Percentiles rank a stretch among this genome's conserved stretches.
Conservation (phyloP, 208 protist genomes). For the Crithidia sp. region DNA sequence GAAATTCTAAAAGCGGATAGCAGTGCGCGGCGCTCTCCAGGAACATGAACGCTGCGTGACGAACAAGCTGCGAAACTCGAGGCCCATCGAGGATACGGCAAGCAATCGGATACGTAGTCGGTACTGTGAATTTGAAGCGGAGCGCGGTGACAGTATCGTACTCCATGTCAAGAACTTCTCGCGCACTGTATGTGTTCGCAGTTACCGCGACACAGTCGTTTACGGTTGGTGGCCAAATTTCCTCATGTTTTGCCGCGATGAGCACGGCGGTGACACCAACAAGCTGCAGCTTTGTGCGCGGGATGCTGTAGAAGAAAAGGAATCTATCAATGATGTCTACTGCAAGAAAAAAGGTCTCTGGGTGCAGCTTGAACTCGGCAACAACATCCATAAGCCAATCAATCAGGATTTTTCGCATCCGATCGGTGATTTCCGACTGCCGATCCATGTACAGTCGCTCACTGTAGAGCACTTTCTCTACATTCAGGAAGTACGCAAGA, state of each 20-base stretch:
- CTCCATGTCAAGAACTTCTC: slow-evolving; percentile 85
- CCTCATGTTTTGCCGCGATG: slow-evolving; percentile 92
- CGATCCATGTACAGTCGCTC: slow-evolving; percentile 62
- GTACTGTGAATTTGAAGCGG: slow-evolving; percentile 79
- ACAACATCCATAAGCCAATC: slow-evolving; percentile 98
- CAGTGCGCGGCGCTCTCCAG: slow-evolving; percentile 73
- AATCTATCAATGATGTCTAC: slow-evolving; percentile 97
- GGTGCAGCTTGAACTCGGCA: slow-evolving; percentile 93
- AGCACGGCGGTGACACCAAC: slow-evolving; percentile 89
- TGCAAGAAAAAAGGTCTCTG: slow-evolving; percentile 97
- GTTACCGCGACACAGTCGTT: slow-evolving; percentile 94
- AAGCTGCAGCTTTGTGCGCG: slow-evolving; percentile 81
- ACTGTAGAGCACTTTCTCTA: slow-evolving; percentile 50
- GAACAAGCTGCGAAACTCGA: slow-evolving; percentile 24
- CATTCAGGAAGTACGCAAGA: slow-evolving; percentile 70
- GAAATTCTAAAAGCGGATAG: slow-evolving; percentile 62
- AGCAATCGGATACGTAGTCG: slow-evolving; percentile 70
- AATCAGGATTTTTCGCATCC: slow-evolving; percentile 96
- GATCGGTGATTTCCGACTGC: slow-evolving; percentile 92
- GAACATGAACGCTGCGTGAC: slow-evolving; percentile 67
- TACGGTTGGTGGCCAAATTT: slow-evolving; percentile 88
- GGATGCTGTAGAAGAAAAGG: slow-evolving; percentile 63
- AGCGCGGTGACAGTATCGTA: slow-evolving; percentile 64
- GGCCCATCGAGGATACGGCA: slow-evolving; percentile 50
- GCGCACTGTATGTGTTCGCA: slow-evolving; percentile 86